Base-by-base conservation (phyloP, 129 eudicot species). In the Flaveria robusta region DNA sequence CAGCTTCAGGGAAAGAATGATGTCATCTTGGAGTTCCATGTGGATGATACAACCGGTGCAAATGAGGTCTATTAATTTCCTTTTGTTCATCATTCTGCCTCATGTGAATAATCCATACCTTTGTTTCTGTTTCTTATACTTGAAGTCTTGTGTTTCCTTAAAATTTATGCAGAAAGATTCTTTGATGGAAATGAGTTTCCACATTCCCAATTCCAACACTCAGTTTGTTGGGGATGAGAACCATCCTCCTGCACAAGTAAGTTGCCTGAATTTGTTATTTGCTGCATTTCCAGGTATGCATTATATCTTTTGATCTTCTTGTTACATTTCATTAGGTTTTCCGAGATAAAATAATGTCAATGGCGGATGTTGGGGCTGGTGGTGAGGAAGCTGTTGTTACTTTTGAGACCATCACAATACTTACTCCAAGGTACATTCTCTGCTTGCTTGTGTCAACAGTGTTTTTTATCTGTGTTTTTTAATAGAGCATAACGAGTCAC, bases 41-140 rank as follows among this genome's bases (percentile, higher is more conserved):
- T 95, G 26, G 99, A 95, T 85, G 99, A 95, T 77, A 91, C 97
- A 37, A 88, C 99, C 67, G 94, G 99, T 67, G 99, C 99, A 59
- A 95, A 89, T 66, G 99, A 95, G 99, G 99, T 95, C 78, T 12
- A 19, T 65, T 62, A 22, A 7, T 27, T 43, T 45, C 56, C 68
- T 6, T 31, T 15, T 9, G 11, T 10, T 79, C 22, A 74, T 72
- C 42, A 9, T 26, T 68, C 41, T 45, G 26, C 45, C 43, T 43
- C 16, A 22, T 64, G 19, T 16, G 66, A 52, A 1, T 37, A 60
- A 55, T 14, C 46, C 16, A 66, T 50, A 46, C 58, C 43, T 34
- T 14, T 63, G 71, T 58, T 46, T 47, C 46, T 47, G 2, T 59
- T 19, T 71, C n/a, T 49, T 49, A 63, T 64, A 15, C 47, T 72